phyloP scores from a whole-genome alignment of 305 asterid genomes.

The Fraxinus albicans region DNA sequence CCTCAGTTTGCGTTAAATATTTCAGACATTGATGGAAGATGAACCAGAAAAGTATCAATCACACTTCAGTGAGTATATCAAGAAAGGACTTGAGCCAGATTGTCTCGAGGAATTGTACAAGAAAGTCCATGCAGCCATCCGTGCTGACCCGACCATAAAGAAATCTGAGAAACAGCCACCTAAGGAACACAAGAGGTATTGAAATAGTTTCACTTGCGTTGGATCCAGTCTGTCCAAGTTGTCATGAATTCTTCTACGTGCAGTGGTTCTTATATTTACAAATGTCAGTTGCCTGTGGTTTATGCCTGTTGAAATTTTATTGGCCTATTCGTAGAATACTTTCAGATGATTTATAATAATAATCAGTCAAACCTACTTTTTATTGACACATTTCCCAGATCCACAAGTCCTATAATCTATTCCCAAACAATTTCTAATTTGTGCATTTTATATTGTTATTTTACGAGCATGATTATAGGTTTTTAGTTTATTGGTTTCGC shows the following conservation, averaged over 20 bases:
- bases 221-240: not conserved
- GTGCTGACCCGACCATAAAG: slow-evolving; percentile 53
- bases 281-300: not conserved
- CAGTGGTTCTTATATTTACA: not conserved
- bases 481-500: not conserved
- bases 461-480: not conserved
- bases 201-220: not conserved
- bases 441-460: not conserved
- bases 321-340: not conserved
- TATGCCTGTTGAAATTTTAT: not conserved
- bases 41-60: slow-evolving; percentile 64
- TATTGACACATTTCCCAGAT: not conserved
- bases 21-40: slow-evolving; percentile 56
- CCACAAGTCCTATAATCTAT: not conserved
- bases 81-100: slow-evolving; percentile 47
- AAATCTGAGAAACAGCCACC: slow-evolving; percentile 50
- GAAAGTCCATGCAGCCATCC: slow-evolving; percentile 60
- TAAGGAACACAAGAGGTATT: slow-evolving; percentile 56
- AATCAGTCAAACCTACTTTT: not conserved
- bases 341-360: not conserved
- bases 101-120: slow-evolving; percentile 56
- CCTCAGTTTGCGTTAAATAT: not conserved
- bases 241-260: not conserved
- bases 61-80: slow-evolving; percentile 49
- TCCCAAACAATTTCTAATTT: not conserved